Percentiles rank a stretch among this genome's conserved stretches.
These are phyloP conservation scores for Diversispora epigaea DNA, from an alignment of 192 early-diverging fungal genomes.

Conservation along the genomic window DNA sequence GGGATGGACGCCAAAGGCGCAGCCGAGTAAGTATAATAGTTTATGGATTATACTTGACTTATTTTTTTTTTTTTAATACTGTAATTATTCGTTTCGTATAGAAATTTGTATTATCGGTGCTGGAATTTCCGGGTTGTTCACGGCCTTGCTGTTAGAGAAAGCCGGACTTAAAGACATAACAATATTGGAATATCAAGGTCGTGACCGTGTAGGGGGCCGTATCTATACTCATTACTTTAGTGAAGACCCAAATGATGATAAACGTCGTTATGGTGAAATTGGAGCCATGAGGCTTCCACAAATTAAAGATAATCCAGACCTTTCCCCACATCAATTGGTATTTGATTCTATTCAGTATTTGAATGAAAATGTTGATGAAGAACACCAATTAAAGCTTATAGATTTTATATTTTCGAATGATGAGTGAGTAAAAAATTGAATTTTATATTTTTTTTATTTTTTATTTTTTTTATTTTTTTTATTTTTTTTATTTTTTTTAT, in stretches of 20 bases:
- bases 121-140: conserved; percentile 20
- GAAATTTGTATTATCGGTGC: conserved; percentile 6
- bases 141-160: conserved; percentile 31
- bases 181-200: conserved; percentile 35
- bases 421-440: conserved; percentile 30
- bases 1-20: no score
- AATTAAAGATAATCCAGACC: background rate
- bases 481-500: background rate
- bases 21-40: no score
- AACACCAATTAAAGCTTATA: conserved; percentile 26
- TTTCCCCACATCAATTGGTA: conserved; percentile 29
- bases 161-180: conserved; percentile 34
- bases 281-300: conserved; percentile 34
- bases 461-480: background rate
- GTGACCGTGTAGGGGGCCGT: conserved; percentile 34
- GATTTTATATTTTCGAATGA: conserved; percentile 4
- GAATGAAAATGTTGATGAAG: conserved; percentile 24
- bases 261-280: conserved; percentile 31
- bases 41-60: background rate
- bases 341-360: conserved; percentile 35
- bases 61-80: background rate
- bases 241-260: conserved; percentile 11
- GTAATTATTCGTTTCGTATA: background rate
- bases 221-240: conserved; percentile 37
- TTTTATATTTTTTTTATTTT: background rate